Evolutionary conservation across 164 flowering plant species (phyloP).

Genomic region (Akebia trifoliata): DNA sequence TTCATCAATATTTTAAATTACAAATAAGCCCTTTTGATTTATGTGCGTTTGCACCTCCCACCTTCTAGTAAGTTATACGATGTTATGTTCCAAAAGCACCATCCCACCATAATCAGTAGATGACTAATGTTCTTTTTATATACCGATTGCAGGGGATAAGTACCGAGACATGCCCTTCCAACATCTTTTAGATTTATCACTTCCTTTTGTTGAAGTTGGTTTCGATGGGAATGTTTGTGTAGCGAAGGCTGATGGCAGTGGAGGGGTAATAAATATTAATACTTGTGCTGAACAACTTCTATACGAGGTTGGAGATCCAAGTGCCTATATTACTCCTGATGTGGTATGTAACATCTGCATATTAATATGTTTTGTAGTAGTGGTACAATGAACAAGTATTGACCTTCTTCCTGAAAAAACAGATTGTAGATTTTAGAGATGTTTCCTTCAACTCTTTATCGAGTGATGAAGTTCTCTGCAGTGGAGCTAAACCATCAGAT

Average conservation of each 20-base stretch:
- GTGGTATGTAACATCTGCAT: conserved; percentile 42
- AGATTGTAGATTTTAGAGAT: conserved; percentile 70
- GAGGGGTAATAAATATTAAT: conserved; percentile 64
- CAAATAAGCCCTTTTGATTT: no score
- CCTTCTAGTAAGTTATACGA: no score
- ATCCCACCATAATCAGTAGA: neutral
- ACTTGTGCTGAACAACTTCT: conserved; percentile 96
- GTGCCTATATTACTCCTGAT: conserved; percentile 91
- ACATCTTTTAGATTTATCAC: conserved; percentile 67
- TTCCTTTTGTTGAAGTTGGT: conserved; percentile 80
- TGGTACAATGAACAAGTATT: neutral
- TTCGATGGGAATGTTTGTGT: conserved; percentile 66
- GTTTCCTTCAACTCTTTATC: conserved; percentile 68
- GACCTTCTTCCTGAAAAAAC: conserved; percentile 17
- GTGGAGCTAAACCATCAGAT: conserved; percentile 67
- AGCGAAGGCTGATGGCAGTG: conserved; percentile 76
- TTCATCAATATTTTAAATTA: no score
- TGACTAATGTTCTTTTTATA: neutral
- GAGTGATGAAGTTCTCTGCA: conserved; percentile 55
- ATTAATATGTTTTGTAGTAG: neutral
- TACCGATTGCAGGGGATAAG: conserved; percentile 52
- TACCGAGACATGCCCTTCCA: conserved; percentile 51
- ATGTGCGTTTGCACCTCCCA: no score
- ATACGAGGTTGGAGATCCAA: conserved; percentile 91
- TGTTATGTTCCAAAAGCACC: neutral